Base-by-base conservation (phyloP, 352 stramenopile species). In the Phytophthora podocarpi region DNA sequence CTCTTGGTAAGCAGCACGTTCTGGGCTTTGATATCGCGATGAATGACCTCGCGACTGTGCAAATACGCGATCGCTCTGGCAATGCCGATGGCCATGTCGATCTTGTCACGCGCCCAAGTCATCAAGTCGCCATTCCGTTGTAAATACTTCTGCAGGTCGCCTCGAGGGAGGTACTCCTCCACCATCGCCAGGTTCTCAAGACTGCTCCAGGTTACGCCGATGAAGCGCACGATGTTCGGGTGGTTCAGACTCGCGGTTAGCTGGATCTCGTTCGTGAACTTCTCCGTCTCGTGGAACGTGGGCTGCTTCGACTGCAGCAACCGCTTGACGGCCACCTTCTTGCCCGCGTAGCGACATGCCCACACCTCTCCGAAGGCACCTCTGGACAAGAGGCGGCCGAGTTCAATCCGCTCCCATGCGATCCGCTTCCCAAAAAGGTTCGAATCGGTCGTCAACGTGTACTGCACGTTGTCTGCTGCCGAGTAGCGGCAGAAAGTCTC, bases 1-100 rank as follows among this genome's bases (percentile, higher is more conserved):
- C 54, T 7, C 46, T 72, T 59, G 7, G 67, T 89, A n/a, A 93
- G 62, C 45, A 94, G 58, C 32, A 94, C 81, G 55, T 94, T 94
- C 41, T 82, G 70, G 15, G 85, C 77, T 49, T 94, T 94, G 50
- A 94, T 76, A 43, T 94, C 85, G 23, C 85, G 82, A 40, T 94
- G 82, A 54, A 94, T 88, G 51, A 94, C 57, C 11, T 59, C 23
- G 2, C 54, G 65, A 15, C 21, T 54, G 58, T 85, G 76, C 18
- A 85, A 31, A 49, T 85, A 82, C 21, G 59, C 24, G 35, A 85
- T 50, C 1, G 59, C 76, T 23, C 46, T 49, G 0, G 58, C 76
- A 21, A 85, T 66, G 21, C 64, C 77, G 20, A 80, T 32, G 1
- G 77, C 77, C 32, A 83, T 62, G 18, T 48, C 41, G 11, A 71